Evolutionary conservation across 2,329 filamentous ascomycete genomes (phyloP).

Genomic region (Diaporthe destruens): DNA sequence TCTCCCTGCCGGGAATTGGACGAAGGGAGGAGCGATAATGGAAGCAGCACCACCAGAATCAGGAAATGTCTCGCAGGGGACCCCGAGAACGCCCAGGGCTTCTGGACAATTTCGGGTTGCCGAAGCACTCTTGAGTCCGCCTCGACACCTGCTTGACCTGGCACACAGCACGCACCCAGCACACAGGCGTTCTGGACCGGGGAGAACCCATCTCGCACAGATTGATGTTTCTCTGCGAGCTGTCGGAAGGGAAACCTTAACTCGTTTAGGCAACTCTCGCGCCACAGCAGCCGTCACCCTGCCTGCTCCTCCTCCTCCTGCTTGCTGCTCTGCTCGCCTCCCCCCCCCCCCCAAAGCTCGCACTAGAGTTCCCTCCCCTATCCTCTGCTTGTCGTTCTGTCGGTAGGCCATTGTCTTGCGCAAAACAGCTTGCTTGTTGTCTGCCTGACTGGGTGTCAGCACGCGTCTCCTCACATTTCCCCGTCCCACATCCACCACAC

Average conservation of each 20-base stretch:
- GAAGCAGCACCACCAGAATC: slow-evolving; percentile 31
- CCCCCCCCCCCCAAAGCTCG: slow-evolving; percentile 17
- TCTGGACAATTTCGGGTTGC: slow-evolving; percentile 14
- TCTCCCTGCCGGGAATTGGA: slow-evolving; percentile 38
- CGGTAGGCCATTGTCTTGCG: slow-evolving; percentile 4
- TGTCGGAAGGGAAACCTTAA: slow-evolving; percentile 30
- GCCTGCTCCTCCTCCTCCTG: slow-evolving; percentile 22
- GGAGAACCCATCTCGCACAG: slow-evolving; percentile 21
- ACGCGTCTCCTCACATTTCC: slow-evolving; percentile 16
- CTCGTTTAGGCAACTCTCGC: slow-evolving; percentile 31
- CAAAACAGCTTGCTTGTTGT: slow-evolving; percentile 19
- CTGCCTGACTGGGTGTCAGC: slow-evolving; percentile 23
- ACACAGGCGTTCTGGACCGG: slow-evolving; percentile 21
- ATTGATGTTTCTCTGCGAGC: slow-evolving; percentile 26
- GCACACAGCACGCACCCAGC: background rate
- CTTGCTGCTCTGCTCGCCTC: slow-evolving; percentile 15
- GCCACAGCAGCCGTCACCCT: slow-evolving; percentile 32
- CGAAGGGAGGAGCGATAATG: slow-evolving; percentile 33
- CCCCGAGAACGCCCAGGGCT: background rate
- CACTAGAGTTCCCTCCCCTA: slow-evolving; percentile 28
- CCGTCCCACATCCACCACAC: slow-evolving; percentile 3
- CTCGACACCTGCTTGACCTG: background rate
- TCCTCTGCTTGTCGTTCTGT: background rate
- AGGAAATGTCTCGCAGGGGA: slow-evolving; percentile 33
- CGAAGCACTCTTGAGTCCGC: slow-evolving; percentile 22